Evolutionary conservation across 2,329 filamentous ascomycete genomes (phyloP).

Genomic region (Teratosphaeria epicoccoides): DNA sequence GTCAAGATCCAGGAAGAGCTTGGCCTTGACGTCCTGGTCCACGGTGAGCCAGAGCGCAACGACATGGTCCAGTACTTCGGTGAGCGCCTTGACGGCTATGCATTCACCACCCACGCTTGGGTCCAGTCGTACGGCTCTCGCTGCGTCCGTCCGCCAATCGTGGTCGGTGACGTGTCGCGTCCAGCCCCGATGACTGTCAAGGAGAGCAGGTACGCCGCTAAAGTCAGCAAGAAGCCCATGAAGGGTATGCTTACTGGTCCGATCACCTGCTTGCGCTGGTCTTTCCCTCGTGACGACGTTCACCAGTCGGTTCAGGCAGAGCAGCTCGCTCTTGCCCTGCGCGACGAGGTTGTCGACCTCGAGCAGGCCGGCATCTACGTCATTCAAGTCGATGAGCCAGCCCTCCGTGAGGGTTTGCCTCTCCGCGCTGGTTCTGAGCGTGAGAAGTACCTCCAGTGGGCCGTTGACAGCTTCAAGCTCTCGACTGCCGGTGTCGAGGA

Average conservation of each 20-base stretch:
- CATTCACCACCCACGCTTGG: constrained; percentile 98
- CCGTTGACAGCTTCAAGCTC: constrained; percentile 95
- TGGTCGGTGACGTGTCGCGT: constrained; percentile 96
- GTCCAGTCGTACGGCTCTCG: constrained; percentile 97
- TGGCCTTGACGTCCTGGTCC: constrained; percentile 89
- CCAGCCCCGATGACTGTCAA: constrained; percentile 98
- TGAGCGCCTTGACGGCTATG: constrained; percentile 91
- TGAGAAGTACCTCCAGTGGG: constrained; percentile 94
- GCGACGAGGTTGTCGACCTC: constrained; percentile 95
- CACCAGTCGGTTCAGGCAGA: constrained; percentile 98
- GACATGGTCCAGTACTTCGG: constrained; percentile 99
- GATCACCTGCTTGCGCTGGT: constrained; percentile 98
- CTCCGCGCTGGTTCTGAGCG: constrained; percentile 90
- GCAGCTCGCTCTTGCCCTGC: constrained; percentile 95
- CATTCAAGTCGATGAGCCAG: constrained; percentile 98
- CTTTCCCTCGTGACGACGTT: constrained; percentile 98
- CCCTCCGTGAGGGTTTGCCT: constrained; percentile 97
- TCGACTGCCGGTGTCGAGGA: constrained; percentile 87
- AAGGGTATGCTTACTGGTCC: constrained; percentile 99
- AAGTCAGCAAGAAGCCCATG: constrained; percentile 97
- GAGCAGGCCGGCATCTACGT: constrained; percentile 93
- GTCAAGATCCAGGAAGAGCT: constrained; percentile 98
- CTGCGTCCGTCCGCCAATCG: constrained; percentile 95
- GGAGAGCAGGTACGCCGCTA: constrained; percentile 98
- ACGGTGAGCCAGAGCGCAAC: constrained; percentile 99